Conservation (phyloP, 306 rosid species). For the Quercus gilva region DNA sequence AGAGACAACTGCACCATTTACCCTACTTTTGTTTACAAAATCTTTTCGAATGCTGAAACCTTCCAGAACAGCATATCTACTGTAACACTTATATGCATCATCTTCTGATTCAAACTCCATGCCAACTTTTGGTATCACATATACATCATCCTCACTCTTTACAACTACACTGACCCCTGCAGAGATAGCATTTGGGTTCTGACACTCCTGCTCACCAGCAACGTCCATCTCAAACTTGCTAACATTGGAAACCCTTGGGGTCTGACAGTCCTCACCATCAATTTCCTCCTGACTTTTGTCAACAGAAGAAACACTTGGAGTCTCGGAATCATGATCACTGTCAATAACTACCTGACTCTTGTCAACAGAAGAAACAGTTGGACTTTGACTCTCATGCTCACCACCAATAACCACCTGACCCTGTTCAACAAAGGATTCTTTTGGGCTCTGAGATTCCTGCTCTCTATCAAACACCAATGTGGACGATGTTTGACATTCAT, state of each 20-base stretch:
- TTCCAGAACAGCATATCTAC: constrained; percentile 48
- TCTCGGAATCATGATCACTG: constrained; percentile 24
- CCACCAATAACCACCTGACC: neutral
- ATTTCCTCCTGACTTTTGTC: constrained; percentile 28
- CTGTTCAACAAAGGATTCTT: constrained; percentile 3
- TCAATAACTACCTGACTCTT: constrained; percentile 24
- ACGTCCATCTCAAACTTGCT: constrained; percentile 29
- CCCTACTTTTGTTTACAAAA: constrained; percentile 59
- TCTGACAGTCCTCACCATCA: constrained; percentile 30
- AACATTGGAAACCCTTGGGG: constrained; percentile 25
- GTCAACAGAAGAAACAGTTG: constrained; percentile 17
- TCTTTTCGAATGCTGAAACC: constrained; percentile 70
- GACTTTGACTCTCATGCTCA: constrained; percentile 18
- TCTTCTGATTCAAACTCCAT: constrained; percentile 62
- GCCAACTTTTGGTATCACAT: constrained; percentile 40
- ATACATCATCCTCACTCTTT: constrained; percentile 26
- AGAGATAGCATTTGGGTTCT: constrained; percentile 12
- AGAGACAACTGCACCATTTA: constrained; percentile 52
- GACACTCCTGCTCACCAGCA: constrained; percentile 19
- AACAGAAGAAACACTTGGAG: constrained; percentile 25
- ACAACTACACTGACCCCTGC: constrained; percentile 18
- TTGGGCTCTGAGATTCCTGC: constrained; percentile 5
- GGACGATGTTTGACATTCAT: constrained; percentile 25
- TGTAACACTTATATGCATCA: constrained; percentile 54
- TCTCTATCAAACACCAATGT: constrained; percentile 21